Evolutionary conservation across 176 grass and related monocot species (phyloP), one percentile per base, ranked within the genome.

Genomic region (Melocanna baccifera): DNA sequence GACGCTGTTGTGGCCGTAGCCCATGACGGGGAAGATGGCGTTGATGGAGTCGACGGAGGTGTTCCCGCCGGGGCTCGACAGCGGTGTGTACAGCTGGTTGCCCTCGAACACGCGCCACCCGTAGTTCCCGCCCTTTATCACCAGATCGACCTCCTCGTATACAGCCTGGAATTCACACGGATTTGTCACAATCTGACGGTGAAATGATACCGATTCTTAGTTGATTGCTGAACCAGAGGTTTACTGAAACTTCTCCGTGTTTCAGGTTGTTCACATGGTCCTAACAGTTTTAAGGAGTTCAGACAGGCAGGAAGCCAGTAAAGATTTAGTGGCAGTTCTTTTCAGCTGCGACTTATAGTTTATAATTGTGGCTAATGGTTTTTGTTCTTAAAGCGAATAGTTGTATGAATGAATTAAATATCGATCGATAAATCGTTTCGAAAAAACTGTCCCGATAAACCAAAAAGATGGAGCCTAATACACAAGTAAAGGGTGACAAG

Each of bases 51-150:
- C 42, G 47, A 62, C 72, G 1, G 92, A 93, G 56, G 90, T 97
- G 86, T 98, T 98, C 25, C 89, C 92, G 55, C 95, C 92, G 9
- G 91, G 95, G 4, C 65, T 85, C 11, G 74, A 79, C 40, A 47
- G 66, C n/a, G 91, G 76, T 7, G 25, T 39, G 80, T 73, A 94
- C 26, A 46, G 2, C 67, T 65, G 22, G 1, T 19, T 8, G 15
- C 91, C 92, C 81, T 98, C 90, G 69, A 83, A 93, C 20, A 91
- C 72, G 32, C 95, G 86, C 95, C 92, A 98, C 74, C 95, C 92
- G 29, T 98, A 98, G 87, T 98, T 94, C 61, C 95, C 92, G 30
- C 81, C 95, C 41, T 94, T 98, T 1, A 70, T 65, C 7, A 98
- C 80, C 50, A 98, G 84, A 78, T 89, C 84, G 0, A 98, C 90